phyloP scores from a whole-genome alignment of 176 grass and related monocot genomes.

The Oryza brachyantha region DNA sequence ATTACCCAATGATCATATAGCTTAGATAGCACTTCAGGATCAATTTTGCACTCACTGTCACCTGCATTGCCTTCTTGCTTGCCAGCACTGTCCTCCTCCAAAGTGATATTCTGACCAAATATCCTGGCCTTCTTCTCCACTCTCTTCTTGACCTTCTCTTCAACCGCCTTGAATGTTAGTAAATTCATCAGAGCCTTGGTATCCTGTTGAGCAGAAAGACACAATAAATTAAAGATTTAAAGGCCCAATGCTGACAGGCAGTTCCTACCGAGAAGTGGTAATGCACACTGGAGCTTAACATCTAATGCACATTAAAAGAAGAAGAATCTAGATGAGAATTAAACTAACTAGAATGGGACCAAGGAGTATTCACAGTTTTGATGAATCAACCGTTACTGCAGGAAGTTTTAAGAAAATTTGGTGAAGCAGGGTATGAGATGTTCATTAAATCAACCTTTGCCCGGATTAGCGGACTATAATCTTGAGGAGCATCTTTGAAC shows the following conservation, averaged over 20 bases:
- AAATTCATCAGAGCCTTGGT: constrained; percentile 68
- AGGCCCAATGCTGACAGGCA: not conserved
- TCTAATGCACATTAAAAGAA: not conserved
- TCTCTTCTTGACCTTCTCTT: constrained; percentile 87
- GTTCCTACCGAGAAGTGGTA: constrained; percentile 3
- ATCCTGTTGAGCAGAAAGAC: constrained; percentile 46
- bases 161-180: constrained; percentile 77
- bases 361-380: not conserved
- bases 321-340: not conserved
- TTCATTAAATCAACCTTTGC: constrained; percentile 55
- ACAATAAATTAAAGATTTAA: constrained; percentile 10
- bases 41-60: constrained; percentile 53
- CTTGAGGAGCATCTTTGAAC: constrained; percentile 69
- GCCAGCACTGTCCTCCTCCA: constrained; percentile 44
- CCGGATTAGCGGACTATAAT: constrained; percentile 69
- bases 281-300: not conserved
- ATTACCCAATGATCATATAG: constrained; percentile 97
- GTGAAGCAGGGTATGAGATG: not conserved
- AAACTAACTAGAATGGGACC: not conserved
- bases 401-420: not conserved
- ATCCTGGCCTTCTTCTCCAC: constrained; percentile 82
- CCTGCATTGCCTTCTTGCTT: constrained; percentile 15
- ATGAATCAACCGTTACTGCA: not conserved
- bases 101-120: constrained; percentile 74
- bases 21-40: constrained; percentile 57